Percentiles rank a stretch among this genome's conserved stretches.
These are phyloP conservation scores for Cudoniella acicularis DNA, from an alignment of 495 filamentous ascomycete species.

Conservation along the genomic window DNA sequence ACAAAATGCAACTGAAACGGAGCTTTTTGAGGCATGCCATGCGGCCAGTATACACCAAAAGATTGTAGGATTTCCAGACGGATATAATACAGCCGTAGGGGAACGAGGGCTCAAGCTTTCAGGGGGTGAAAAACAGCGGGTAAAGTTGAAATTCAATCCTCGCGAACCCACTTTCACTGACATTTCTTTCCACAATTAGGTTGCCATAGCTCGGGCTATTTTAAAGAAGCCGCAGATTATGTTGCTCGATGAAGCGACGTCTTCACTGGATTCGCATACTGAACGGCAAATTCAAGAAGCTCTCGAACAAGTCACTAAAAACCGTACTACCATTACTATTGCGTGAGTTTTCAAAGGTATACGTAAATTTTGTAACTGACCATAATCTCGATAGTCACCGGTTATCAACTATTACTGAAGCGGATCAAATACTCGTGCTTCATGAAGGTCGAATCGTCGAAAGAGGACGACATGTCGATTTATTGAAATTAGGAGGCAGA, in stretches of 20 bases:
- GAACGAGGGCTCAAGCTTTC: conserved; percentile 90
- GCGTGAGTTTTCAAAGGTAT: conserved; percentile 39
- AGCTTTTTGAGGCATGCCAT: conserved; percentile 80
- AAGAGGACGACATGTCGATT: conserved; percentile 79
- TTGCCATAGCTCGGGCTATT: conserved; percentile 94
- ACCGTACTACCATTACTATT: conserved; percentile 72
- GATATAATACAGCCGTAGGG: conserved; percentile 87
- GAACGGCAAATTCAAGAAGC: conserved; percentile 93
- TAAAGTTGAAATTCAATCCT: background rate
- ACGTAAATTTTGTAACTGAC: background rate
- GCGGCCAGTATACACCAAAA: conserved; percentile 95
- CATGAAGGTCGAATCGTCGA: conserved; percentile 83
- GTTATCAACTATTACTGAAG: conserved; percentile 88
- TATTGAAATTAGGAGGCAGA: conserved; percentile 69
- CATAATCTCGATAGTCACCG: conserved; percentile 56
- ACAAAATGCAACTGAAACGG: conserved; percentile 75
- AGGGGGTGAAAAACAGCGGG: conserved; percentile 94
- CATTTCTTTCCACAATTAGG: too few species aligned
- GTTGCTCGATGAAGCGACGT: conserved; percentile 93
- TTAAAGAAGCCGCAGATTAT: conserved; percentile 95
- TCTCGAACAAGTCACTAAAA: conserved; percentile 70
- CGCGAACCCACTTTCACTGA: too few species aligned
- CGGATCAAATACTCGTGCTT: conserved; percentile 93
- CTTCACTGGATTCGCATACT: conserved; percentile 90
- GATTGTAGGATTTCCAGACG: conserved; percentile 88